Evolutionary conservation across 768 basidiomycete genomes (phyloP).

Genomic region (Strobilomyces echinocephalus): DNA sequence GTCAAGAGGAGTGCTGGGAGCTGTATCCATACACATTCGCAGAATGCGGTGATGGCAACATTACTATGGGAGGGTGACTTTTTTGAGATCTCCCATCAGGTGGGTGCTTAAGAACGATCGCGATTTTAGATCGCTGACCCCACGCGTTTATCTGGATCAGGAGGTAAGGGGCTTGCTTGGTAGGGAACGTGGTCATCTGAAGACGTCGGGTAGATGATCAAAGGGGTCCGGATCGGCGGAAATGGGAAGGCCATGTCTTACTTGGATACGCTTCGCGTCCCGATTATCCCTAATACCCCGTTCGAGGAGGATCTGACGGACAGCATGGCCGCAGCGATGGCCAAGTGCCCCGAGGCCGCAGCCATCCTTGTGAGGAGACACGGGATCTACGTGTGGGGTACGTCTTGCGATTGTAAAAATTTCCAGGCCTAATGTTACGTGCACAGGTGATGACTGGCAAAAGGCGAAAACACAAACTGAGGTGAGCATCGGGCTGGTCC

Average conservation of each 20-base stretch:
- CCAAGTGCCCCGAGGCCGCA: slow-evolving; percentile 70
- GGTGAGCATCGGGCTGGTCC: slow-evolving; percentile 32
- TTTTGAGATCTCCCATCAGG: slow-evolving; percentile 83
- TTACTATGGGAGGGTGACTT: slow-evolving; percentile 65
- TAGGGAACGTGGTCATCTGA: neutral
- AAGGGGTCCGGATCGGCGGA: slow-evolving; percentile 76
- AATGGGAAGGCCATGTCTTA: slow-evolving; percentile 75
- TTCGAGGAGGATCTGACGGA: slow-evolving; percentile 86
- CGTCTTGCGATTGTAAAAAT: slow-evolving; percentile 8
- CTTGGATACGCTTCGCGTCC: slow-evolving; percentile 78
- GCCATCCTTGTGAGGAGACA: slow-evolving; percentile 75
- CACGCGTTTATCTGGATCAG: slow-evolving; percentile 21
- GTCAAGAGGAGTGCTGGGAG: slow-evolving; percentile 73
- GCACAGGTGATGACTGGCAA: slow-evolving; percentile 67
- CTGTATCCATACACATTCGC: slow-evolving; percentile 89
- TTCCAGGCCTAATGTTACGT: slow-evolving; percentile 6
- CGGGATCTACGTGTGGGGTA: slow-evolving; percentile 85
- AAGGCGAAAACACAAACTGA: slow-evolving; percentile 88
- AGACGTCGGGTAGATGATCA: slow-evolving; percentile 69
- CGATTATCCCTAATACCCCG: slow-evolving; percentile 90
- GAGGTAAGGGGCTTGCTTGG: slow-evolving; percentile 31
- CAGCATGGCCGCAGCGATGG: slow-evolving; percentile 85
- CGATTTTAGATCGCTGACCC: slow-evolving; percentile 1
- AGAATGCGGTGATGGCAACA: slow-evolving; percentile 86
- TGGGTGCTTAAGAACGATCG: slow-evolving; percentile 15